A percentile compares a stretch with the other conserved stretches of the same genome.
Conservation (phyloP, 179 eudicot species). For the Silene coronaria region DNA sequence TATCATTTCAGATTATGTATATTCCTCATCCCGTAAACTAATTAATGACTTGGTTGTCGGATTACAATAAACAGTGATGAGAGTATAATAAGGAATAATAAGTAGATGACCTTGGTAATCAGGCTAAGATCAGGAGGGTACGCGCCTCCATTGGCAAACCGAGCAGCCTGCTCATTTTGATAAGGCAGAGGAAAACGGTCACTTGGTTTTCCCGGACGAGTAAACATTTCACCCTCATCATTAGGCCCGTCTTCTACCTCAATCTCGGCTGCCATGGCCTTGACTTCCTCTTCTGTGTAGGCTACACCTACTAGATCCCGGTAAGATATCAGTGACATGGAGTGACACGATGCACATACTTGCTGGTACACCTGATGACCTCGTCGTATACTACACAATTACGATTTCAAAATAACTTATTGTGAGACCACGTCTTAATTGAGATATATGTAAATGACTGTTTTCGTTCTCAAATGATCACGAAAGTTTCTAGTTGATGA, state of each 20-base stretch:
- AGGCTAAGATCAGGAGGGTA: slow-evolving; percentile 95
- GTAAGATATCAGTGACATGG: slow-evolving; percentile 80
- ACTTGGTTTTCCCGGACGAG: slow-evolving; percentile 85
- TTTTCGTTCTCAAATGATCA: too few species aligned
- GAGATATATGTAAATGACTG: too few species aligned
- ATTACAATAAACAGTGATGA: too few species aligned
- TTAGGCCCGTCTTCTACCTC: slow-evolving; percentile 93
- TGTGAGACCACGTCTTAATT: neutral
- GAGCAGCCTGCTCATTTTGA: slow-evolving; percentile 79
- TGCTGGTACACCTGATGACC: slow-evolving; percentile 93
- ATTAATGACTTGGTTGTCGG: too few species aligned
- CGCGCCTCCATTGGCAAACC: slow-evolving; percentile 96
- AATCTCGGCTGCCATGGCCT: slow-evolving; percentile 95
- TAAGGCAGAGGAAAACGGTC: slow-evolving; percentile 86
- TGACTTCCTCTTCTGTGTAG: slow-evolving; percentile 89
- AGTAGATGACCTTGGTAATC: slow-evolving; percentile 49
- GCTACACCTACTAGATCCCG: slow-evolving; percentile 96
- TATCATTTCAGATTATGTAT: too few species aligned
- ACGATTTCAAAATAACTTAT: neutral
- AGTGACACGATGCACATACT: slow-evolving; percentile 95
- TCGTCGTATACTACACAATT: slow-evolving; percentile 65
- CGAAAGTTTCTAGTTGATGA: neutral
- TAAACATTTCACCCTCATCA: slow-evolving; percentile 94
- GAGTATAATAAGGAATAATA: neutral
- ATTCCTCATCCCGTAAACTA: too few species aligned